Evolutionary conservation across 1,284 basidiomycete genomes (phyloP), one percentile per base, ranked within the genome.

Genomic region (Melampsora americana): DNA sequence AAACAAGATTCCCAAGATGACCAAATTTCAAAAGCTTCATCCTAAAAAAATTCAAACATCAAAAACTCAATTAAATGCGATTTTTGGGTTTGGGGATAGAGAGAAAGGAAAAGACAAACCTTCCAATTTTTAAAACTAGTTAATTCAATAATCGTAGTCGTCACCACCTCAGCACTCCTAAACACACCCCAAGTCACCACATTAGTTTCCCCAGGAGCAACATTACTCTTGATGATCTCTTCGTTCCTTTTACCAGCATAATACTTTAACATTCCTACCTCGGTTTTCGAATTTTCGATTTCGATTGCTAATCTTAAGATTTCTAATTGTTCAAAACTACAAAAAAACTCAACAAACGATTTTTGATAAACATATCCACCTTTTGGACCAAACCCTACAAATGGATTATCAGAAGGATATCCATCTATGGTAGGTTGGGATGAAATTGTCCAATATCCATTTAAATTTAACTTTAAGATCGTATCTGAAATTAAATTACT

Each of bases 11-110:
- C 90, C 95, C 96, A 99, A 79, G 95, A 92, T 1, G 87, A 86
- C 95, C 95, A 99, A 78, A 96, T 95, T 9, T 89, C 90, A 82
- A 97, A 99, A 0, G 94, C 95, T 83, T 99, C 96, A 56, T 96
- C 93, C 92, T 95, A 81, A 39, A 56, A 56, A 66, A 46, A 50
- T 30, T 7, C 74, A 72, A 65, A 60, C 72, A 42, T 30, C 46
- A 82, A 35, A 56, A n/a, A 2, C 39, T 64, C 20, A 39, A 30
- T 23, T 61, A 11, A 20, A 16, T n/a, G 1, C 72, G 69, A 5
- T 66, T 12, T 64, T 23, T 5, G 30, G 60, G 12, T 11, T 23
- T 28, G 50, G 23, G 35, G 5, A 78, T n/a, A 30, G 61, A 18
- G 11, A n/a, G n/a, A n/a, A n/a, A n/a, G n/a, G n/a, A 39, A 28